Evolutionary conservation across 75 land plant genomes (phyloP).

Genomic region (Pinus tabuliformis): DNA sequence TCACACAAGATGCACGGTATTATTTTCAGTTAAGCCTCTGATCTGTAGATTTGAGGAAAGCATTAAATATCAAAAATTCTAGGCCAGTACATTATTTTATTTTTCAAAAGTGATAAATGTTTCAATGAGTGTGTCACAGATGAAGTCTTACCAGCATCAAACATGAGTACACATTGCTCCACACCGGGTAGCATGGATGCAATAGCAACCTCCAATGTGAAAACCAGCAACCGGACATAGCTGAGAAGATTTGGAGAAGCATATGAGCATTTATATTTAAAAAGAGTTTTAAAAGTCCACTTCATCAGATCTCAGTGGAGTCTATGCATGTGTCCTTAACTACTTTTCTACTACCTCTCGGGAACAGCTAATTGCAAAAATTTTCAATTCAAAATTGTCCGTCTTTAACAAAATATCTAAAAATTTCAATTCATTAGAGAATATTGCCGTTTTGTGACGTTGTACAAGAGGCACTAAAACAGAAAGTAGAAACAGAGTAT

Average conservation of each 20-base stretch:
- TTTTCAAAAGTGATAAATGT: neutral
- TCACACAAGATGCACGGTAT: too few species aligned
- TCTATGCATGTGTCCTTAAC: neutral
- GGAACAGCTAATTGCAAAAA: too few species aligned
- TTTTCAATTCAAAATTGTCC: too few species aligned
- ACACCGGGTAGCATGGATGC: conserved; percentile 63
- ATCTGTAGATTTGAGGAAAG: neutral
- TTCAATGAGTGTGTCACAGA: neutral
- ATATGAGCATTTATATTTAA: neutral
- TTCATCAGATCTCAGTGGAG: neutral
- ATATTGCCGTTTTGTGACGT: too few species aligned
- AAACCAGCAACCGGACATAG: conserved; percentile 67
- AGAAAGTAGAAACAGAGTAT: too few species aligned
- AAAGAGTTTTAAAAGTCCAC: too few species aligned
- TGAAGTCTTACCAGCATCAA: conserved; percentile 57
- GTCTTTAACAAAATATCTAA: too few species aligned
- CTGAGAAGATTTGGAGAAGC: conserved; percentile 22
- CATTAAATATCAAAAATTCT: too few species aligned
- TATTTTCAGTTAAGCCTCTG: neutral
- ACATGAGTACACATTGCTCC: conserved; percentile 74
- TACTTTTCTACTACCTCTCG: too few species aligned
- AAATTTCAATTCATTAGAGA: too few species aligned
- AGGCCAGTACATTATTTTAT: neutral
- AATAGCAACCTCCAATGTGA: conserved; percentile 88
- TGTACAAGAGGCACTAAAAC: too few species aligned